These are phyloP conservation scores for Danielia oregonensis DNA, from an alignment of 805 yeast species.

Conservation along the genomic window DNA sequence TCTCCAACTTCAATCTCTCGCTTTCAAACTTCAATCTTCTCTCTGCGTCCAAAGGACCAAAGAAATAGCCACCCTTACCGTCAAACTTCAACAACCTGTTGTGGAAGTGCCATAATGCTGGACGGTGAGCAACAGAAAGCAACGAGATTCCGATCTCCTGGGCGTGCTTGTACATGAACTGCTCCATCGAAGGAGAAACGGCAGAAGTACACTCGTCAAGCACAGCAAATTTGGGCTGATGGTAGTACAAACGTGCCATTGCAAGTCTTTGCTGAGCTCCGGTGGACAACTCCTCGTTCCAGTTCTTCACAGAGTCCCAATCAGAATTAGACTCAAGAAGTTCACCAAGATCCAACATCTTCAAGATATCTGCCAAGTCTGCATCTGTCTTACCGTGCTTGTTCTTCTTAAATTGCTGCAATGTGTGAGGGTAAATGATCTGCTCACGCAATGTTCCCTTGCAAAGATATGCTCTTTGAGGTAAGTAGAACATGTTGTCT, in stretches of 20 bases:
- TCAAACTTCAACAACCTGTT: constrained; percentile 76
- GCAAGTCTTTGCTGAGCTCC: constrained; percentile 95
- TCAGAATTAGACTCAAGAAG: constrained; percentile 34
- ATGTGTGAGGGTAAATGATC: constrained; percentile 80
- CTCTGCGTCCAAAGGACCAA: constrained; percentile 64
- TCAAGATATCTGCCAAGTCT: constrained; percentile 51
- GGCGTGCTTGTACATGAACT: constrained; percentile 81
- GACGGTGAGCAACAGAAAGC: constrained; percentile 87
- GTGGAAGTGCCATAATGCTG: constrained; percentile 92
- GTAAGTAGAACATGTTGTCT: constrained; percentile 76
- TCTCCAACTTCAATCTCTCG: constrained; percentile 69
- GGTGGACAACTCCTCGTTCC: constrained; percentile 84
- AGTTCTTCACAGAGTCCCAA: constrained; percentile 68
- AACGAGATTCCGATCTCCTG: constrained; percentile 75
- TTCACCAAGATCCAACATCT: constrained; percentile 57
- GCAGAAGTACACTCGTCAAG: constrained; percentile 95
- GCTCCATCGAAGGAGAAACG: constrained; percentile 87
- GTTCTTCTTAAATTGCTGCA: constrained; percentile 48
- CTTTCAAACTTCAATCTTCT: constrained; percentile 72
- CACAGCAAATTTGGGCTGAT: constrained; percentile 89
- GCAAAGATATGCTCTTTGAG: constrained; percentile 87
- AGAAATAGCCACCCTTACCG: constrained; percentile 70
- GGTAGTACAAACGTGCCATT: constrained; percentile 88
- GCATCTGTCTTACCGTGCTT: constrained; percentile 39
- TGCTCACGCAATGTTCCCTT: constrained; percentile 81